These are phyloP conservation scores for Fusarium sp. DNA, from an alignment of 2,329 filamentous ascomycete genomes.

Conservation along the genomic window DNA sequence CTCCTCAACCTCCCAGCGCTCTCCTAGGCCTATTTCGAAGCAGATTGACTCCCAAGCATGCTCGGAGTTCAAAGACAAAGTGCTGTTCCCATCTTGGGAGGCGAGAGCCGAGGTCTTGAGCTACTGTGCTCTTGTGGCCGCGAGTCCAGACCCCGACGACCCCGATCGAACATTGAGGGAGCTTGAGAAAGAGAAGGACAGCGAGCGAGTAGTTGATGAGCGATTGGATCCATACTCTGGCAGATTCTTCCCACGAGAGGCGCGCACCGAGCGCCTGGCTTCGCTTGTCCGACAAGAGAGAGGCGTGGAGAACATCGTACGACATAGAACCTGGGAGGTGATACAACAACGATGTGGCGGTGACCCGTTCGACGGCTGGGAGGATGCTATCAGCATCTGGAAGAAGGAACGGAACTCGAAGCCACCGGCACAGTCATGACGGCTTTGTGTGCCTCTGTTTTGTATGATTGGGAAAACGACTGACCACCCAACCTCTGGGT, in stretches of 20 bases:
- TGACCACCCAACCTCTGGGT: neutral
- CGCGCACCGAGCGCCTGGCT: conserved; percentile 83
- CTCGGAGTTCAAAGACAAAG: conserved; percentile 76
- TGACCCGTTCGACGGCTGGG: conserved; percentile 68
- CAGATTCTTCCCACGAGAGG: conserved; percentile 83
- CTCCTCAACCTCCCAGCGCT: conserved; percentile 75
- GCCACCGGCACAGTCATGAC: conserved; percentile 6
- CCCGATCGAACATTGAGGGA: conserved; percentile 79
- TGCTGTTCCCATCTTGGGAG: conserved; percentile 92
- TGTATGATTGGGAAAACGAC: neutral
- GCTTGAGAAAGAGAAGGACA: conserved; percentile 75
- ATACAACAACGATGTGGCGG: conserved; percentile 80
- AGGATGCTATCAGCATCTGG: conserved; percentile 75
- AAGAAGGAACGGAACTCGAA: conserved; percentile 50
- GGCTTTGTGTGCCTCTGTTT: neutral
- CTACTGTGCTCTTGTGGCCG: conserved; percentile 91
- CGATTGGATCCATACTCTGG: conserved; percentile 91
- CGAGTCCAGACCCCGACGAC: conserved; percentile 87
- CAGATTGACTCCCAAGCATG: conserved; percentile 74
- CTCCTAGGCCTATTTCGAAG: conserved; percentile 61
- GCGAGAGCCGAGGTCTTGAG: conserved; percentile 83
- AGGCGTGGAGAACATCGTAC: conserved; percentile 81
- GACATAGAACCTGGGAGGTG: conserved; percentile 83
- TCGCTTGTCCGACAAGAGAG: conserved; percentile 79
- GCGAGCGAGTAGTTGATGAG: conserved; percentile 85